Base-by-base conservation (phyloP, 371 early-diverging fungal species). In the Phascolomyces articulosus region DNA sequence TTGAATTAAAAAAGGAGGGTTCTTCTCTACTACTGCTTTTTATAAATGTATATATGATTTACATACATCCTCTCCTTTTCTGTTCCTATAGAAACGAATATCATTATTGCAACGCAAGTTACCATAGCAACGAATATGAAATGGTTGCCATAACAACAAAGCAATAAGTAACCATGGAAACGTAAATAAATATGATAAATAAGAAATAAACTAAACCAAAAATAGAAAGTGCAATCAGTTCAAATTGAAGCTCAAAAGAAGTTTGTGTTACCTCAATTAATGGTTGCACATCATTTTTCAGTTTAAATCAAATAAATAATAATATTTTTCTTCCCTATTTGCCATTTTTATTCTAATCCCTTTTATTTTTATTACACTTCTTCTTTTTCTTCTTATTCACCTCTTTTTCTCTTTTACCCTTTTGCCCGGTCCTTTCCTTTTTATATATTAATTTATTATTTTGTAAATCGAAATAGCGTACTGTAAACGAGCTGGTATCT, bases 261-360 rank as follows among this genome's bases (percentile, higher is more conserved):
- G n/a, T 54, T 54, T 55, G 58, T 54, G 59, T 65, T 31, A 48
- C 59, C 51, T 9, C 11, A 6, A 51, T 27, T 23, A 34, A 41
- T 47, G 27, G 64, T 64, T 64, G 48, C 62, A 54, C 66, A 48
- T 55, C 31, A 59, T 48, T 61, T 48, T 55, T 61, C 62, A n/a
- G n/a, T 53, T 62, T 54, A 66, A 66, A 61, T 57, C 51, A 53
- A 16, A 40, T 54, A 40, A 24, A 24, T n/a, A 9, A 9, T 34
- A 24, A 24, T n/a, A 9, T 34, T 34, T 11, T 34, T 34, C 9
- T 34, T 11, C 11, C 38, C 55, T 38, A 40, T 31, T 41, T 55
- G 20, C 51, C 40, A 23, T 20, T 38, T 23, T 28, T 10, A 7
- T 24, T 31, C 16, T 40, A 13, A 20, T 49, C 58, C 48, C 9